phyloP scores from a whole-genome alignment of 2,329 filamentous ascomycete genomes.

The Colletotrichum graminicola region DNA sequence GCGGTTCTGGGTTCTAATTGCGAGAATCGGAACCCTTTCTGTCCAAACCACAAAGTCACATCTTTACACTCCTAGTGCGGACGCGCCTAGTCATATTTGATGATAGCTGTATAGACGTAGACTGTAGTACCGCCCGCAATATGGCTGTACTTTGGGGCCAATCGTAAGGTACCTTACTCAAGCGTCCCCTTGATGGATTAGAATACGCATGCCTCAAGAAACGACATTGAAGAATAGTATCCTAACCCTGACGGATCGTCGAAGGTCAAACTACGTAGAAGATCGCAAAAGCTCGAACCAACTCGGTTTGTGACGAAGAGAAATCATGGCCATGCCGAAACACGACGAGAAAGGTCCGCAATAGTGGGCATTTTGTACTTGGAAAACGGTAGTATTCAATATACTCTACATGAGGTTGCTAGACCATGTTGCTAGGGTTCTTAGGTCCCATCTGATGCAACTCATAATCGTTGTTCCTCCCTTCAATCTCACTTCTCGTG shows the following conservation, averaged over 20 bases:
- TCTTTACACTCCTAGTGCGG: neutral
- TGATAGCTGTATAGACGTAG: neutral
- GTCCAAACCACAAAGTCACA: neutral
- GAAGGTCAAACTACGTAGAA: neutral
- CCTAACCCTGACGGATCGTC: neutral
- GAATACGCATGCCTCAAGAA: neutral
- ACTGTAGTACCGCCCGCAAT: neutral
- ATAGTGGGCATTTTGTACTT: too few species aligned
- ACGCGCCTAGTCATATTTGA: neutral
- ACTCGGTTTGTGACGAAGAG: neutral
- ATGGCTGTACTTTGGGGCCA: neutral
- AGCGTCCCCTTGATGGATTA: neutral
- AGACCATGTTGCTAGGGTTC: constrained; percentile 29
- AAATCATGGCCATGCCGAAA: neutral
- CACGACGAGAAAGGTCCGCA: neutral
- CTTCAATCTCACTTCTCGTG: constrained; percentile 14
- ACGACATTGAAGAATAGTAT: neutral
- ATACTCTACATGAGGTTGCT: neutral
- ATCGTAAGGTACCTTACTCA: neutral
- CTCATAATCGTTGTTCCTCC: constrained; percentile 20
- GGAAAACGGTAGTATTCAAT: neutral
- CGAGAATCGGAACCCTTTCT: too few species aligned
- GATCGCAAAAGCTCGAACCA: neutral
- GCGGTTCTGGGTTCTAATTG: too few species aligned
- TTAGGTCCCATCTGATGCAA: constrained; percentile 32